phyloP scores from a whole-genome alignment of 2,329 filamentous ascomycete genomes.

The Nakataea oryzae region DNA sequence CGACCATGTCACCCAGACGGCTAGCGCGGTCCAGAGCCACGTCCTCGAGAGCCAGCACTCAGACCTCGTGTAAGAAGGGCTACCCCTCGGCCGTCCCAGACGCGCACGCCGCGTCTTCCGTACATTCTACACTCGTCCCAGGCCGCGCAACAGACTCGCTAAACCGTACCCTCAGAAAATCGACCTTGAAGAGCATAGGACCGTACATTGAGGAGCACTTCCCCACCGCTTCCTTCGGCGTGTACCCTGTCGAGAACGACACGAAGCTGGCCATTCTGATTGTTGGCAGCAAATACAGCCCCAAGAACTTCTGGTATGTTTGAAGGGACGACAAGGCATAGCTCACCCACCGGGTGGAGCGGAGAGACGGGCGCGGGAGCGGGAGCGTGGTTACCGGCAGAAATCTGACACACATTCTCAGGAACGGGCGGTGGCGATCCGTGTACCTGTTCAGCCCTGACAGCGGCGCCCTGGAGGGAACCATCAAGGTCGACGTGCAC shows the following conservation, averaged over 20 bases:
- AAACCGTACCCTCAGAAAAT: slow-evolving; percentile 48
- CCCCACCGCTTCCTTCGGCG: slow-evolving; percentile 67
- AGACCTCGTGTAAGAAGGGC: slow-evolving; percentile 61
- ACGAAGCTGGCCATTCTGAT: slow-evolving; percentile 69
- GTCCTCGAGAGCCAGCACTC: slow-evolving; percentile 64
- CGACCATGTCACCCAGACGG: slow-evolving; percentile 71
- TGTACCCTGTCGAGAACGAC: slow-evolving; percentile 71
- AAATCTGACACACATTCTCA: slow-evolving; percentile 21
- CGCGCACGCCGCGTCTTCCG: background rate
- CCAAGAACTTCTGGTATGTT: slow-evolving; percentile 86
- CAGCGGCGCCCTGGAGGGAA: slow-evolving; percentile 60
- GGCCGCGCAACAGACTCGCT: background rate
- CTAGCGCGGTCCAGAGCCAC: slow-evolving; percentile 71
- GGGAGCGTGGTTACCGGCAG: background rate
- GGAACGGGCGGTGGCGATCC: slow-evolving; percentile 94
- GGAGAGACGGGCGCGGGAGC: background rate
- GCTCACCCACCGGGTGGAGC: background rate
- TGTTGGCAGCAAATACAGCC: slow-evolving; percentile 94
- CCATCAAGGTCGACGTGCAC: slow-evolving; percentile 89
- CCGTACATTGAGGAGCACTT: slow-evolving; percentile 83
- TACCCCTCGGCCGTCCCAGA: background rate
- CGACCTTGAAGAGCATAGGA: slow-evolving; percentile 66
- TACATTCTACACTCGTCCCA: background rate
- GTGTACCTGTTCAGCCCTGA: slow-evolving; percentile 69
- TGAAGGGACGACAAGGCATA: background rate